phyloP scores from a whole-genome alignment of 2,329 filamentous ascomycete genomes.

The Aspergillus sp. region DNA sequence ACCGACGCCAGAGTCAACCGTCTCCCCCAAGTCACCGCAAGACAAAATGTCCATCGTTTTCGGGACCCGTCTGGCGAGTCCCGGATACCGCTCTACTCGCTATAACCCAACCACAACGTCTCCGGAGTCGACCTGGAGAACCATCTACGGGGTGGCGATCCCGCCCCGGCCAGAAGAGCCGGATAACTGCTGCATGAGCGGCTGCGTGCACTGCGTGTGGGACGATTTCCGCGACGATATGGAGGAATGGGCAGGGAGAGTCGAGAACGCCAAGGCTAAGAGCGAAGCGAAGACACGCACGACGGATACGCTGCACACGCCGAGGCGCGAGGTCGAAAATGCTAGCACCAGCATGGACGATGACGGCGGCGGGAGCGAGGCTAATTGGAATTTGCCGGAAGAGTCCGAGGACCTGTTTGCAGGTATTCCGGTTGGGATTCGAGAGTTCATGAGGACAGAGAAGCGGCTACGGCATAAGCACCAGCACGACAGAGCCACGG shows the following conservation, averaged over 20 bases:
- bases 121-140: slow-evolving; percentile 46
- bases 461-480: slow-evolving; percentile 78
- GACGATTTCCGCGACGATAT: slow-evolving; percentile 83
- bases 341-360: slow-evolving; percentile 61
- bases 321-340: slow-evolving; percentile 37
- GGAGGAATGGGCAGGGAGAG: slow-evolving; percentile 70
- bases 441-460: slow-evolving; percentile 96
- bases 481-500: slow-evolving; percentile 37
- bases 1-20: slow-evolving; percentile 12
- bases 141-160: slow-evolving; percentile 67
- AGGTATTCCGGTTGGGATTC: slow-evolving; percentile 79
- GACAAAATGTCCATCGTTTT: slow-evolving; percentile 63
- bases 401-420: slow-evolving; percentile 57
- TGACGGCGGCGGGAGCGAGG: slow-evolving; percentile 65
- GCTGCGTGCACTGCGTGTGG: slow-evolving; percentile 97
- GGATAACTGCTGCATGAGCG: slow-evolving; percentile 98
- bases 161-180: slow-evolving; percentile 81
- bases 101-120: slow-evolving; percentile 46
- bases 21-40: slow-evolving; percentile 21
- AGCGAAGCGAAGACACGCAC: slow-evolving; percentile 15
- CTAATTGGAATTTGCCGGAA: slow-evolving; percentile 50
- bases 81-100: slow-evolving; percentile 51
- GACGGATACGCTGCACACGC: slow-evolving; percentile 21
- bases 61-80: slow-evolving; percentile 66
- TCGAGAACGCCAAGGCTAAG: slow-evolving; percentile 49